A percentile compares a stretch with the other conserved stretches of the same genome.
phyloP scores from a whole-genome alignment of 768 basidiomycete genomes.

The Ephemerocybe angulata region DNA sequence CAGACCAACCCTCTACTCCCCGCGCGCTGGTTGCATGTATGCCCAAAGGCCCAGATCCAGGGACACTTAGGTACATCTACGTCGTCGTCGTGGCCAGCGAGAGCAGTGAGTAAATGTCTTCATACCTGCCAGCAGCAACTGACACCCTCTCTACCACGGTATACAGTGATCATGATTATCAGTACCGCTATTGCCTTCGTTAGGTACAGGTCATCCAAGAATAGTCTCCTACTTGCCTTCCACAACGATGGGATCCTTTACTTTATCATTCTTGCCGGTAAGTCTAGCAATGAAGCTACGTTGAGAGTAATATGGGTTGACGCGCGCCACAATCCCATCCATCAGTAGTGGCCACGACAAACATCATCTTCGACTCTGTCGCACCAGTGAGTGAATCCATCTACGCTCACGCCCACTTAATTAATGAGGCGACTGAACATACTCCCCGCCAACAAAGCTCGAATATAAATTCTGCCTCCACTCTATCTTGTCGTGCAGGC shows the following conservation, averaged over 20 bases:
- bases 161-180: background rate
- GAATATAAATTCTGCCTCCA: constrained; percentile 1
- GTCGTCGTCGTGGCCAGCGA: background rate
- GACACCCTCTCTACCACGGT: background rate
- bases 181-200: background rate
- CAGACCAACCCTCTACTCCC: background rate
- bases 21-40: background rate
- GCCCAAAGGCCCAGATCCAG: background rate
- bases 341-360: background rate
- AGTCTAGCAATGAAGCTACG: too few relatives aligned
- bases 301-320: too few relatives aligned
- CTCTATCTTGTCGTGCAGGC: background rate
- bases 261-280: background rate
- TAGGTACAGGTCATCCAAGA: background rate
- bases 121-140: too few relatives aligned
- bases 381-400: too few relatives aligned
- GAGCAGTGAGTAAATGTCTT: background rate
- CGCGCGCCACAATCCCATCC: background rate
- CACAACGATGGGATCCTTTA: background rate
- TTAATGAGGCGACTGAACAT: too few relatives aligned
- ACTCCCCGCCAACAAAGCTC: too few relatives aligned
- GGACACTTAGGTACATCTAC: background rate
- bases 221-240: background rate
- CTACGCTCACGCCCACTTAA: too few relatives aligned
- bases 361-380: constrained; percentile 1